phyloP scores from a whole-genome alignment of 768 basidiomycete genomes.

The Suillus cothurnatus region DNA sequence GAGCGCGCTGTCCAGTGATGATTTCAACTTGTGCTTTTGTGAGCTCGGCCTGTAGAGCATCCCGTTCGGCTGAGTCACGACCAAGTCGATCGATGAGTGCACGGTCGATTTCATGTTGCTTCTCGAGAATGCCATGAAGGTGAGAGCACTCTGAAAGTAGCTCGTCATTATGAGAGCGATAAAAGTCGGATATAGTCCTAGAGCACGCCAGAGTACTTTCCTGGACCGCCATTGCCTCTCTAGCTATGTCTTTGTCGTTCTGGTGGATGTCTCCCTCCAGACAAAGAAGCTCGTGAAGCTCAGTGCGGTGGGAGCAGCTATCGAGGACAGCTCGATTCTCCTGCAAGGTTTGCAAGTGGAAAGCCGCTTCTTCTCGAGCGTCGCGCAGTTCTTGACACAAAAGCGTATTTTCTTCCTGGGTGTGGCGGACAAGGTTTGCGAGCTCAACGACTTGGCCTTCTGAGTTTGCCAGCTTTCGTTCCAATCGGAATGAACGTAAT shows the following conservation, averaged over 20 bases:
- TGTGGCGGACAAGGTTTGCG: constrained; percentile 59
- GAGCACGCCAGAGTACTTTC: constrained; percentile 17
- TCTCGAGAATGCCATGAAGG: constrained; percentile 13
- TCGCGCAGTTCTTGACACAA: constrained; percentile 33
- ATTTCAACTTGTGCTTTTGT: constrained; percentile 43
- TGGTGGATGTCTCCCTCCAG: constrained; percentile 23
- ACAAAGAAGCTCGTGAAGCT: constrained; percentile 6
- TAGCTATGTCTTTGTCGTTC: constrained; percentile 18
- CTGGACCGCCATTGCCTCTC: constrained; percentile 12
- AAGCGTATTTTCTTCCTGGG: constrained; percentile 52
- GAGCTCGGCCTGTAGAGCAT: constrained; percentile 45
- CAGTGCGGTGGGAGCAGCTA: neutral
- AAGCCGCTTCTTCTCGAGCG: constrained; percentile 18
- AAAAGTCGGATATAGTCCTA: constrained; percentile 36
- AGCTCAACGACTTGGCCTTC: constrained; percentile 69
- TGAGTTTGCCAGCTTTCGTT: constrained; percentile 69
- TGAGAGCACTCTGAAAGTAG: constrained; percentile 24
- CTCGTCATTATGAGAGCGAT: constrained; percentile 38
- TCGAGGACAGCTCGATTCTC: constrained; percentile 9
- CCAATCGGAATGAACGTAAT: constrained; percentile 51
- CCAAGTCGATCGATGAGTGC: constrained; percentile 39
- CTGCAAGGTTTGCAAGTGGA: constrained; percentile 16
- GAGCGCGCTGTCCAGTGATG: constrained; percentile 19
- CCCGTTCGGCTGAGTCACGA: constrained; percentile 41
- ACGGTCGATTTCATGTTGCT: constrained; percentile 22